Conservation (phyloP, 768 basidiomycete genomes). For the Leccinum disarticulatum region DNA sequence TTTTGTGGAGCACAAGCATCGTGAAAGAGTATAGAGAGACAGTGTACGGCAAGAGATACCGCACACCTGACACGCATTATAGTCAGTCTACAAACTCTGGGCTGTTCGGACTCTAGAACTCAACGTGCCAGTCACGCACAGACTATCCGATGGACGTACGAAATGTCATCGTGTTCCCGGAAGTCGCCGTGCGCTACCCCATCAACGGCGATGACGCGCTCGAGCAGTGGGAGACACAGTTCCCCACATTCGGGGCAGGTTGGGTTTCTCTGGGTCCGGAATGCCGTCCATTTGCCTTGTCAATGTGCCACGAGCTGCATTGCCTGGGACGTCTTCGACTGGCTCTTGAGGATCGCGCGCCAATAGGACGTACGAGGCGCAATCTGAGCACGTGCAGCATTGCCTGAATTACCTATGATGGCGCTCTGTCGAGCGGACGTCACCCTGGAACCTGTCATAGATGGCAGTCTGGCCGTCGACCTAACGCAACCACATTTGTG, state of each 20-base stretch:
- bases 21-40: background rate
- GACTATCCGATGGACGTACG: conserved; percentile 26
- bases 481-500: conserved; percentile 25
- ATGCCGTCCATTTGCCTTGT: conserved; percentile 33
- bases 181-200: conserved; percentile 28
- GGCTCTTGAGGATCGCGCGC: conserved; percentile 18
- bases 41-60: background rate
- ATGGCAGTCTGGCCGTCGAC: conserved; percentile 18
- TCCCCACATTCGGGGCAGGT: conserved; percentile 19
- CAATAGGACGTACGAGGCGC: conserved; percentile 18
- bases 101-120: background rate
- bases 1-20: conserved; percentile 21
- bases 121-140: conserved; percentile 1
- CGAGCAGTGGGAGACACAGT: conserved; percentile 24
- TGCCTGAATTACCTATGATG: conserved; percentile 51
- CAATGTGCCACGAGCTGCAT: conserved; percentile 41
- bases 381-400: conserved; percentile 35
- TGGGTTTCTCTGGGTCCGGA: conserved; percentile 30
- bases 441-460: conserved; percentile 44
- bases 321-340: conserved; percentile 34
- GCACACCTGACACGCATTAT: conserved; percentile 8
- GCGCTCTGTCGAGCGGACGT: conserved; percentile 47
- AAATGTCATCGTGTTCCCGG: conserved; percentile 25
- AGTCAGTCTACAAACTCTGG: conserved; percentile 13
- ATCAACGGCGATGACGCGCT: conserved; percentile 24